Conservation (phyloP, 129 eudicot genomes). For the Arctium lappa region DNA sequence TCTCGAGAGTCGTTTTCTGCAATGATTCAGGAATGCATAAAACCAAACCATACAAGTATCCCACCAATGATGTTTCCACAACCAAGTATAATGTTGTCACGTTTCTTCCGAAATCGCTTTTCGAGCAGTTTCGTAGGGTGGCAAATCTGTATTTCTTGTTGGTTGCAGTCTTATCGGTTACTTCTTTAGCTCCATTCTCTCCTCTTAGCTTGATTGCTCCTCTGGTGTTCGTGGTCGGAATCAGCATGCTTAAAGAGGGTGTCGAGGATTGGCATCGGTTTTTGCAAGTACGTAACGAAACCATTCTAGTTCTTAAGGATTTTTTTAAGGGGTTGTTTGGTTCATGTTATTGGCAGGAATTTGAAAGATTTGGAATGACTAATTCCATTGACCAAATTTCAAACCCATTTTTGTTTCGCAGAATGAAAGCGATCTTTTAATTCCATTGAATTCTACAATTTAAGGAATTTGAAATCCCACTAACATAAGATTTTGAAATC, state of each 20-base stretch:
- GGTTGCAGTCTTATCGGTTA: constrained; percentile 47
- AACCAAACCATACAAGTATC: constrained; percentile 44
- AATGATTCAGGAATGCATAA: constrained; percentile 34
- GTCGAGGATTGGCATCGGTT: constrained; percentile 55
- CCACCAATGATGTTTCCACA: constrained; percentile 36
- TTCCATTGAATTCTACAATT: no score
- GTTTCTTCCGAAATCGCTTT: constrained; percentile 48
- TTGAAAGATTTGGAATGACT: no score
- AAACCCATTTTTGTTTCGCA: no score
- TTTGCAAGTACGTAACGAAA: constrained; percentile 26
- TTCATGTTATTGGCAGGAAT: no score
- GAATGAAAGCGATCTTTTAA: no score
- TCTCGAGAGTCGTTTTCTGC: constrained; percentile 46
- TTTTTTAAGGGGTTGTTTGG: no score
- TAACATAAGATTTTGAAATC: no score
- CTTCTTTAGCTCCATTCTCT: constrained; percentile 47
- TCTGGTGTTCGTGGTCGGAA: constrained; percentile 47
- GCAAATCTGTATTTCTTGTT: constrained; percentile 51
- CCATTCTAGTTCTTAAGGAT: not conserved
- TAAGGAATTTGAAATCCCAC: no score
- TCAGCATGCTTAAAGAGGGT: constrained; percentile 49
- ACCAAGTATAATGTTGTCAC: constrained; percentile 48
- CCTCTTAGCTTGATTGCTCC: constrained; percentile 51
- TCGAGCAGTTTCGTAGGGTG: constrained; percentile 57
- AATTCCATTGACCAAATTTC: no score